phyloP scores from a whole-genome alignment of 2,329 filamentous ascomycete genomes.

The Verticillium tricorpus region DNA sequence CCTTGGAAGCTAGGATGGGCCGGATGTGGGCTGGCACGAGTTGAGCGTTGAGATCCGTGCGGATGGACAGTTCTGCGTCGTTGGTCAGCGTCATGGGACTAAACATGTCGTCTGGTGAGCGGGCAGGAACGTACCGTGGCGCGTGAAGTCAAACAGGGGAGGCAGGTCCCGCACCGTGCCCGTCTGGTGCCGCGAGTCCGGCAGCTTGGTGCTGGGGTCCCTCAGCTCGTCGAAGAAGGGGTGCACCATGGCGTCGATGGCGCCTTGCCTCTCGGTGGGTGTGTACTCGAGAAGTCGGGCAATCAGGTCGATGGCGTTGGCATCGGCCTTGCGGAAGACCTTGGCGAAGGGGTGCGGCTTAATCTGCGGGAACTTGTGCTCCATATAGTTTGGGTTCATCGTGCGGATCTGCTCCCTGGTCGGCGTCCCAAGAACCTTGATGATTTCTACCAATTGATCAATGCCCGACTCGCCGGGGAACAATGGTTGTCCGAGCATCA shows the following conservation, averaged over 20 bases:
- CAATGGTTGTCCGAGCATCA: conserved; percentile 96
- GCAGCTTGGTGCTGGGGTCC: conserved; percentile 84
- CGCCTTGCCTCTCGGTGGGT: conserved; percentile 87
- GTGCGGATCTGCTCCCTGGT: conserved; percentile 97
- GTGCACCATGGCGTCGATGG: conserved; percentile 95
- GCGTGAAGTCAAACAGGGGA: conserved; percentile 85
- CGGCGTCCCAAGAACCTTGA: conserved; percentile 96
- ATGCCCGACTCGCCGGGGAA: conserved; percentile 99
- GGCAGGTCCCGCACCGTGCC: conserved; percentile 78
- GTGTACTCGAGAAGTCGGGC: conserved; percentile 94
- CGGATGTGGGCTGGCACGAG: conserved; percentile 83
- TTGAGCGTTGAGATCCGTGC: conserved; percentile 78
- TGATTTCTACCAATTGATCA: conserved; percentile 97
- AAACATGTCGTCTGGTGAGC: conserved; percentile 11
- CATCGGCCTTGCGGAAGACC: conserved; percentile 95
- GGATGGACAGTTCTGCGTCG: conserved; percentile 85
- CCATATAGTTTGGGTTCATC: conserved; percentile 99
- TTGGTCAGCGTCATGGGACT: not conserved
- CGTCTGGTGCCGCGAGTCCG: conserved; percentile 87
- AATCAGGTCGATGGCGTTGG: conserved; percentile 91
- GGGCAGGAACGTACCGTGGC: conserved; percentile 66
- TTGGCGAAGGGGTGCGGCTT: conserved; percentile 99
- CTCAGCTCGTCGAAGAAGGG: conserved; percentile 97
- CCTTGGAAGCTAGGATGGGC: conserved; percentile 66
- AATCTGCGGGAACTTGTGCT: conserved; percentile 99